These are phyloP conservation scores for Lactarius pseudohatsudake DNA, from an alignment of 768 basidiomycete genomes.

Conservation along the genomic window DNA sequence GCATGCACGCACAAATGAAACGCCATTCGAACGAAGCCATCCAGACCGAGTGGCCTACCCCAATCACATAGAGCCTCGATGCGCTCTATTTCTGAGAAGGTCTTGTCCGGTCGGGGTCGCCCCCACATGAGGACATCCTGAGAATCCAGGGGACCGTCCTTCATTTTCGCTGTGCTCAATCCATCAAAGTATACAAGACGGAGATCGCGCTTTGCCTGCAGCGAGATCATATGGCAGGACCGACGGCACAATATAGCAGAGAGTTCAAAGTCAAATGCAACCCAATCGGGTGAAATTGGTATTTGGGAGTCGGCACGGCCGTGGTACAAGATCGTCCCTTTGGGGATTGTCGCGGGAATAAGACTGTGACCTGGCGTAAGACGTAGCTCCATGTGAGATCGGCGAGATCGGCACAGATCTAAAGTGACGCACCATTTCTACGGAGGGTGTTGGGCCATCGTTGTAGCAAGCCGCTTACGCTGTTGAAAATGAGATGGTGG, in stretches of 20 bases:
- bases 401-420: not conserved
- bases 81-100: conserved; percentile 31
- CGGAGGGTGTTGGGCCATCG: conserved; percentile 41
- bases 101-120: conserved; percentile 28
- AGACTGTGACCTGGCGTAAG: conserved; percentile 20
- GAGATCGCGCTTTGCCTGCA: conserved; percentile 22
- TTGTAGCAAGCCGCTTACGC: conserved; percentile 39
- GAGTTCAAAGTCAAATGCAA: conserved; percentile 28
- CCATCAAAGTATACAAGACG: conserved; percentile 28
- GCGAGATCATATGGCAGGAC: conserved; percentile 14
- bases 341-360: conserved; percentile 22
- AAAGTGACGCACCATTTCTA: conserved; percentile 24
- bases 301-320: conserved; percentile 14
- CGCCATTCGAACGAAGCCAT: conserved; percentile 36
- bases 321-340: conserved; percentile 28
- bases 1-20: conserved; percentile 23
- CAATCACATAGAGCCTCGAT: conserved; percentile 38
- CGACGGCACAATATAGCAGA: conserved; percentile 15
- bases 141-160: conserved; percentile 36
- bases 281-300: conserved; percentile 23
- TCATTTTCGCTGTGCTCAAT: conserved; percentile 28
- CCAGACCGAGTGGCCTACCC: conserved; percentile 36
- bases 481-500: conserved; percentile 38
- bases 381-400: not conserved
- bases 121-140: conserved; percentile 42